phyloP scores from a whole-genome alignment of 352 stramenopile species.

The Globisporangium megalacanthum region DNA sequence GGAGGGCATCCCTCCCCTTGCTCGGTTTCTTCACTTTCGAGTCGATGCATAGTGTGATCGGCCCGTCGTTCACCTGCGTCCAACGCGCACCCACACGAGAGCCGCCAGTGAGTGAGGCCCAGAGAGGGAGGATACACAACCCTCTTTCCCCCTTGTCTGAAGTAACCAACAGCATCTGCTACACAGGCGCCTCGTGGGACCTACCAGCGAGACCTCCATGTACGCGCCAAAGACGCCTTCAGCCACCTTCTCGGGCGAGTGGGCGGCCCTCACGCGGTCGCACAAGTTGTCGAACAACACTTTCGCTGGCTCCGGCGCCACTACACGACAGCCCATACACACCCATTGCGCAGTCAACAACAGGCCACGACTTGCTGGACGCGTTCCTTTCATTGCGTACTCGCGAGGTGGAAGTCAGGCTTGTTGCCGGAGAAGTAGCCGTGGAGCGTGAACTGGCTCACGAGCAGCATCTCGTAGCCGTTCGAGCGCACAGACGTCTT shows the following conservation, averaged over 20 bases:
- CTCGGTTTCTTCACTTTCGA: conserved; percentile 47
- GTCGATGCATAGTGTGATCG: conserved; percentile 81
- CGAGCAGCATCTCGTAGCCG: conserved; percentile 73
- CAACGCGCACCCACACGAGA: background rate
- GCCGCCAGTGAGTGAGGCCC: background rate
- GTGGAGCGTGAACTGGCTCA: conserved; percentile 86
- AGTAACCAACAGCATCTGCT: background rate
- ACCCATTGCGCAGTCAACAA: background rate
- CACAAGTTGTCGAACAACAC: conserved; percentile 76
- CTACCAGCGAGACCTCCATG: conserved; percentile 84
- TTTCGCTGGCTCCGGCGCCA: conserved; percentile 60
- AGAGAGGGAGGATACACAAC: background rate
- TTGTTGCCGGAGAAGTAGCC: conserved; percentile 82
- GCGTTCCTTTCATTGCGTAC: conserved; percentile 24
- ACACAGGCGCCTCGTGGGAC: conserved; percentile 5
- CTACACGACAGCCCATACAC: conserved; percentile 17
- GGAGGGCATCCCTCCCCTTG: background rate
- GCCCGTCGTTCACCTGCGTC: conserved; percentile 69
- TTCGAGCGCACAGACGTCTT: conserved; percentile 61
- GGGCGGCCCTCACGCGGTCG: conserved; percentile 46
- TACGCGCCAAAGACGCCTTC: conserved; percentile 79
- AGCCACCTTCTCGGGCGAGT: conserved; percentile 61
- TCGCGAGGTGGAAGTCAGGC: conserved; percentile 81
- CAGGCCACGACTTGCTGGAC: background rate
- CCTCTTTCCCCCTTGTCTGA: background rate